A percentile compares a stretch with the other conserved stretches of the same genome.
These are phyloP conservation scores for Harringtonia aguacate DNA, from an alignment of 2,329 filamentous ascomycete species.

Conservation along the genomic window DNA sequence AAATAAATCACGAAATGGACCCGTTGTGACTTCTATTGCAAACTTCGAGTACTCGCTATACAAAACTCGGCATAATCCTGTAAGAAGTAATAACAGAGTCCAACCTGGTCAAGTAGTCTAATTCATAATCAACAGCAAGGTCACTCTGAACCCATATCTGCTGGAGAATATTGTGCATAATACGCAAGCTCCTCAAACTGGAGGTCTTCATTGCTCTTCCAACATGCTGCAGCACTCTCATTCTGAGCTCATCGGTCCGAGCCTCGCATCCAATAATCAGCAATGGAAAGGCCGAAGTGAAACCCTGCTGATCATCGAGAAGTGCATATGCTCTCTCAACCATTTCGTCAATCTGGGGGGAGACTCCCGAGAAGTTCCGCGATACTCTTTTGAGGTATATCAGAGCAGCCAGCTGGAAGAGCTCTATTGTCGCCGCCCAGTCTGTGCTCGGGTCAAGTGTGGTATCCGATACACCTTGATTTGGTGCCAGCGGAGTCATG, in stretches of 20 bases:
- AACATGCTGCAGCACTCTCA: not conserved
- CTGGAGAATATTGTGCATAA: slow-evolving; percentile 1
- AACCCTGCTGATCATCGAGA: not conserved
- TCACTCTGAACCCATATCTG: slow-evolving; percentile 5
- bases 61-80: slow-evolving; percentile 6
- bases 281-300: not conserved
- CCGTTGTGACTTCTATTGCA: too few relatives aligned
- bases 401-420: slow-evolving; percentile 3
- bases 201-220: slow-evolving; percentile 1
- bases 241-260: slow-evolving; percentile 3
- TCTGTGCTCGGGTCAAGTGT: not conserved
- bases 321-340: slow-evolving; percentile 1
- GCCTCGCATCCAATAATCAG: slow-evolving; percentile 5
- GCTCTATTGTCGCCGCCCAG: slow-evolving; percentile 1
- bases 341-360: slow-evolving; percentile 1
- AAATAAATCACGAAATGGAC: too few relatives aligned
- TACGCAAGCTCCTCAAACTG: slow-evolving; percentile 1
- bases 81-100: slow-evolving; percentile 3
- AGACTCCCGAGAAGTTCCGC: slow-evolving; percentile 4
- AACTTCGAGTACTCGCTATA: too few relatives aligned
- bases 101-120: slow-evolving; percentile 1
- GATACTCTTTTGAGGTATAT: slow-evolving; percentile 5
- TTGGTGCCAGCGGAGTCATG: not conserved
- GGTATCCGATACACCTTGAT: not conserved
- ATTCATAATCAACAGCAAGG: slow-evolving; percentile 3